Evolutionary conservation across 306 rosid genomes (phyloP), one percentile per base, ranked within the genome.

Genomic region (Cyclanthera cordifolia): DNA sequence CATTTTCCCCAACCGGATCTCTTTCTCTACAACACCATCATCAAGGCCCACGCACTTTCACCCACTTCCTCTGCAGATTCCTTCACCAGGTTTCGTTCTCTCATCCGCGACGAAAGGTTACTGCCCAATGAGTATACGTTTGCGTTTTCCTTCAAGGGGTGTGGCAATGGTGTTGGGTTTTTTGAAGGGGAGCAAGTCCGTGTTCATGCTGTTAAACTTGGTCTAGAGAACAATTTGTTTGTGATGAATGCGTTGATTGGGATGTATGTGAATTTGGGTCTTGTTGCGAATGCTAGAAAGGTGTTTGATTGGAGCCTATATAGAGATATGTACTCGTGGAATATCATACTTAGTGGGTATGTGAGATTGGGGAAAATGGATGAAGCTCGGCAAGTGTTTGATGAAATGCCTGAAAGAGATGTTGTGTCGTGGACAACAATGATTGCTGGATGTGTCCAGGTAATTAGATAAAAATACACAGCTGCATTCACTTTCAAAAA

Each of bases 381-480:
- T 61, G 46, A 20, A 49, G 92, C 92, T 55, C 73, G 67, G 53
- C 71, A 82, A 19, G 51, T 80, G 72, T 86, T 86, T 77, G 85
- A 73, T 66, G 53, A 17, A 80, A 86, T 86, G 89, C 74, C n/a
- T 34, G 77, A 80, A 10, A 72, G 69, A 61, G 89, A 86, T 82
- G 87, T 78, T 56, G 88, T 86, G 64, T 82, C 92, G 16, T 84
- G 92, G 87, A 84, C 84, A 74, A 82, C 87, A 7, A 37, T 89
- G 72, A 83, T 86, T 46, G 88, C 93, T 58, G 93, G 96, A 70
- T 83, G 76, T 54, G 85, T 85, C 49, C 93, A 89, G 85, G 96
- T 81, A 83, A 71, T n/a, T 41, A 50, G 19, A 50, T n/a, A 28
- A 68, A 68, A 30, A 47, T n/a, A 64, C 14, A 3, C 11, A 28